Percentiles rank a stretch among this genome's conserved stretches.
Conservation (phyloP, 139 green algal genomes). For the Picochlorum sp. region DNA sequence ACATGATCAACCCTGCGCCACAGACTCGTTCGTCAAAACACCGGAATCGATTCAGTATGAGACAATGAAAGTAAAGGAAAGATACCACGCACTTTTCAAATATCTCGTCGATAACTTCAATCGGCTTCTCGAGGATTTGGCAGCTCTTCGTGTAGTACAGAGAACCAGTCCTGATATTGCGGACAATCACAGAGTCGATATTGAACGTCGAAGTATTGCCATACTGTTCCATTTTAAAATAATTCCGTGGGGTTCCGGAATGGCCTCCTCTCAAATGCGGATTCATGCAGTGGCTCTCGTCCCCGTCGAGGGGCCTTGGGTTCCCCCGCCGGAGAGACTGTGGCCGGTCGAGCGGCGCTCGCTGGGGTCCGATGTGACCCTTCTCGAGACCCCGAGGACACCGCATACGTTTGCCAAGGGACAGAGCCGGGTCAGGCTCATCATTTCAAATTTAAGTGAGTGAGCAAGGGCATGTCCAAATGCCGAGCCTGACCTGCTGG, state of each 20-base stretch:
- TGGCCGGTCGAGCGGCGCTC: no score
- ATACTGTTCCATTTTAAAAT: constrained; percentile 44
- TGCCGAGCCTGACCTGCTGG: no score
- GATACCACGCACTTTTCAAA: constrained; percentile 40
- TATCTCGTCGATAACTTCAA: constrained; percentile 82
- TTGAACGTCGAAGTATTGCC: constrained; percentile 72
- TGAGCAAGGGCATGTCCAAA: no score
- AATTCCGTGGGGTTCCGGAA: neutral
- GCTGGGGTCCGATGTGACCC: no score
- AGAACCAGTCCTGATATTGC: constrained; percentile 64
- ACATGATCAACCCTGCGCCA: constrained; percentile 72
- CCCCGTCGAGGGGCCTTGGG: no score
- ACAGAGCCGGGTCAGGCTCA: no score
- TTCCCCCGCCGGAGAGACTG: no score
- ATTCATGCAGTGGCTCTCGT: no score
- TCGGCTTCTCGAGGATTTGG: constrained; percentile 41
- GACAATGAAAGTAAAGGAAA: neutral
- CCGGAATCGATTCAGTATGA: neutral
- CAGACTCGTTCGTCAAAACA: neutral
- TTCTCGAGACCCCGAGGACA: no score
- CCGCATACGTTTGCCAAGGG: no score
- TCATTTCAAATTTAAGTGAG: no score
- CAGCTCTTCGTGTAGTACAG: constrained; percentile 68
- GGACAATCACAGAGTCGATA: constrained; percentile 67
- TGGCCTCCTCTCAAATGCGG: neutral